Conservation (phyloP, 129 eudicot genomes). For the Flaveria sonorensis region DNA sequence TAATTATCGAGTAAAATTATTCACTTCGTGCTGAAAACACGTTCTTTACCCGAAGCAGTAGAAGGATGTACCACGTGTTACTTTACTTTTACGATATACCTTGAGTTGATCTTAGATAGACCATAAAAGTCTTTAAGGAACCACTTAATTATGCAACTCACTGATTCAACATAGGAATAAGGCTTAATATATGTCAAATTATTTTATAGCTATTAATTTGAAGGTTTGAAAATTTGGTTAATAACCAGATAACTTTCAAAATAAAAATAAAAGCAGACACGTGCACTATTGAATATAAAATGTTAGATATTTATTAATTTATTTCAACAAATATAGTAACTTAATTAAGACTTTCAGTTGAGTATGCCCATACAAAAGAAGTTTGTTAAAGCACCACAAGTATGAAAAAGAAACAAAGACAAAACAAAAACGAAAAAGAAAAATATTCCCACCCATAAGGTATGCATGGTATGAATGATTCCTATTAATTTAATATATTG, state of each 20-base stretch:
- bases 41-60: too few relatives aligned
- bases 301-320: neutral
- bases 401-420: constrained; percentile 14
- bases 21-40: too few relatives aligned
- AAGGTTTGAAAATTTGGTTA: neutral
- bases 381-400: constrained; percentile 61
- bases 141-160: constrained; percentile 8
- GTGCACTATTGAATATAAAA: neutral
- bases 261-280: neutral
- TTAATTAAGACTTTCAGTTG: constrained; percentile 20
- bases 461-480: constrained; percentile 18
- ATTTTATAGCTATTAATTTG: neutral
- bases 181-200: constrained; percentile 2
- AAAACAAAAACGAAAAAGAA: too few relatives aligned
- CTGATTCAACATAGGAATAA: constrained; percentile 11
- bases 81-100: constrained; percentile 26
- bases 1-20: too few relatives aligned
- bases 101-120: constrained; percentile 27
- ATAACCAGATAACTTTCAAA: neutral
- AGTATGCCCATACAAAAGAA: constrained; percentile 34
- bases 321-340: neutral
- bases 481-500: constrained; percentile 28
- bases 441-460: neutral
- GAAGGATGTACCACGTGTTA: neutral
- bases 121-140: constrained; percentile 26